phyloP scores from a whole-genome alignment of 176 grass and related monocot species.

The Eragrostis nindensis region DNA sequence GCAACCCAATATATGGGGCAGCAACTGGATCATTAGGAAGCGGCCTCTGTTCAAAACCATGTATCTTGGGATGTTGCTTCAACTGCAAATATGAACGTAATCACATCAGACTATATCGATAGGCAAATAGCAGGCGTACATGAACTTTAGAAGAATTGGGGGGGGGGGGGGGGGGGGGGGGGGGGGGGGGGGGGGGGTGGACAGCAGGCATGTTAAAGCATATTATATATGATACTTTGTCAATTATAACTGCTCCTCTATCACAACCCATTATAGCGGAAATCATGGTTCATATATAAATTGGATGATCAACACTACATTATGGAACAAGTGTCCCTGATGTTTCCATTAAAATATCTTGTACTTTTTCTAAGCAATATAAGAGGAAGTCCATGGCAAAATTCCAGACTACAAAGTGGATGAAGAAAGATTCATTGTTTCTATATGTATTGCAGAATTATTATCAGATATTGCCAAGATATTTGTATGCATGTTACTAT shows the following conservation, averaged over 20 bases:
- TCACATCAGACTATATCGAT: constrained; percentile 8
- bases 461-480: constrained; percentile 6
- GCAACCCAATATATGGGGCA: constrained; percentile 50
- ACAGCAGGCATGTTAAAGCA: not conserved
- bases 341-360: not conserved
- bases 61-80: constrained; percentile 29
- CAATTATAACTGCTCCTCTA: constrained; percentile 1
- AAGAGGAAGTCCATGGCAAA: constrained; percentile 20
- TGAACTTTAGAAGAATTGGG: not conserved
- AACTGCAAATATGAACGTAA: constrained; percentile 49
- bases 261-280: not conserved
- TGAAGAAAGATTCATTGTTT: not conserved
- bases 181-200: too few relatives aligned
- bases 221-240: constrained; percentile 13
- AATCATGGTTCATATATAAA: not conserved
- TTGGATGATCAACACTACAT: not conserved
- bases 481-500: constrained; percentile 14
- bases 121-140: not conserved
- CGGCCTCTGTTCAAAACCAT: constrained; percentile 36
- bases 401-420: not conserved
- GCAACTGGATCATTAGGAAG: constrained; percentile 56
- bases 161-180: too few relatives aligned
- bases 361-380: not conserved
- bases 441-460: constrained; percentile 3
- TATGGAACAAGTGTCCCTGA: not conserved